Evolutionary conservation across 2,329 filamentous ascomycete species (phyloP).

Genomic region (Stemphylium beticola): DNA sequence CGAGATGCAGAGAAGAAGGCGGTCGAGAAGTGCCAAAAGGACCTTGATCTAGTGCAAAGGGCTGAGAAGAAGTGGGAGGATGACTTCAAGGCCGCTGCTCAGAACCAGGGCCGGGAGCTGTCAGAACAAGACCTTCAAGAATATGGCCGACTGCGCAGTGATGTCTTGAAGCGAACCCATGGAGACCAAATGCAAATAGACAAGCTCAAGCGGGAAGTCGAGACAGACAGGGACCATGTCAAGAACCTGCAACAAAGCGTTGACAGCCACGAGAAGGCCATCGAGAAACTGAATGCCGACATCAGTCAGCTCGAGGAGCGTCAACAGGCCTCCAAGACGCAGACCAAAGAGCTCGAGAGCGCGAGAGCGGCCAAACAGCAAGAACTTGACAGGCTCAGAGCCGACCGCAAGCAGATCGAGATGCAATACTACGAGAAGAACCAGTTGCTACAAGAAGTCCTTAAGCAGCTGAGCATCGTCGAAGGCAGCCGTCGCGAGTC

Average conservation of each 20-base stretch:
- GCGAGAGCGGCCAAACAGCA: constrained; percentile 91
- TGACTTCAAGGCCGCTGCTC: constrained; percentile 83
- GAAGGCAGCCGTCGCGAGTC: constrained; percentile 86
- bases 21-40: constrained; percentile 77
- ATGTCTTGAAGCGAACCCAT: constrained; percentile 83
- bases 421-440: constrained; percentile 88
- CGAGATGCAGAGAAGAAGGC: constrained; percentile 72
- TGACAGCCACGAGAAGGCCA: constrained; percentile 74
- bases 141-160: constrained; percentile 82
- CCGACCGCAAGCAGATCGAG: constrained; percentile 59
- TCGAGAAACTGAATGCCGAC: constrained; percentile 76
- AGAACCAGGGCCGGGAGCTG: constrained; percentile 84
- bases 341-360: constrained; percentile 70
- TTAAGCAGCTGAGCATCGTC: constrained; percentile 80
- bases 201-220: constrained; percentile 84
- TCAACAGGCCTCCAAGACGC: constrained; percentile 66
- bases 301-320: constrained; percentile 72
- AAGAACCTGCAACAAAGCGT: constrained; percentile 89
- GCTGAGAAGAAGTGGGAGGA: constrained; percentile 87
- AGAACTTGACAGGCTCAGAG: constrained; percentile 71
- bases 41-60: constrained; percentile 84
- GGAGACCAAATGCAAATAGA: constrained; percentile 82
- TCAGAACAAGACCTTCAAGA: constrained; percentile 87
- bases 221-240: constrained; percentile 89
- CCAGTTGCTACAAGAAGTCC: constrained; percentile 84